phyloP scores from a whole-genome alignment of 1,284 basidiomycete genomes.

The Sparassis latifolia region DNA sequence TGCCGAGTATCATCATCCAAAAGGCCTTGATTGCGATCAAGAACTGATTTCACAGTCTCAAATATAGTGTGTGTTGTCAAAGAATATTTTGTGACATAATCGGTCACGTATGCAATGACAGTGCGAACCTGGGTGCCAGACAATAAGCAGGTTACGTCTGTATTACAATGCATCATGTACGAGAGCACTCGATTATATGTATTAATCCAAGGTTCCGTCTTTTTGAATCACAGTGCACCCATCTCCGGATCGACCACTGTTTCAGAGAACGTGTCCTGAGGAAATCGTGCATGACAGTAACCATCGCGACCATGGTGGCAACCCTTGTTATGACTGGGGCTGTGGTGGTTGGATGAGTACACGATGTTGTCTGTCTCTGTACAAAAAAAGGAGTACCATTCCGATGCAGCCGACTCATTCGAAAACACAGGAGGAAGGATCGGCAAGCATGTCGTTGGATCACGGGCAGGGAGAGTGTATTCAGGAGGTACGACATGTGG shows the following conservation, averaged over 20 bases:
- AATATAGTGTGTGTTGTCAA: background rate
- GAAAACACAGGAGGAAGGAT: background rate
- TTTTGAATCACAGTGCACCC: conserved; percentile 5
- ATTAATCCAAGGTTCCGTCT: conserved; percentile 8
- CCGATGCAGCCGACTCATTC: background rate
- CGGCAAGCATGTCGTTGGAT: background rate
- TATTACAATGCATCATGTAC: conserved; percentile 5
- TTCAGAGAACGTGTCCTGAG: background rate
- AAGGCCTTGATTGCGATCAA: background rate
- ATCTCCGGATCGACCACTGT: conserved; percentile 1
- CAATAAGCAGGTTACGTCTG: conserved; percentile 8
- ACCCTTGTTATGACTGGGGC: background rate
- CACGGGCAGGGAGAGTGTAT: too few relatives aligned
- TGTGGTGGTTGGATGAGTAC: background rate
- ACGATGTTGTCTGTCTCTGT: background rate
- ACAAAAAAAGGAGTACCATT: background rate
- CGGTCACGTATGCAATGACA: conserved; percentile 8
- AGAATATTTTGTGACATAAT: conserved; percentile 1
- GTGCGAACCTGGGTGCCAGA: conserved; percentile 7
- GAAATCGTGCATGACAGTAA: background rate
- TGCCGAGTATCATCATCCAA: background rate
- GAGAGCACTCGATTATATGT: background rate
- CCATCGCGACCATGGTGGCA: background rate
- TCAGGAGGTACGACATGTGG: too few relatives aligned
- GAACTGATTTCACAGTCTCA: background rate